Evolutionary conservation across 2,329 filamentous ascomycete species (phyloP).

Genomic region (Venturia pyrina): DNA sequence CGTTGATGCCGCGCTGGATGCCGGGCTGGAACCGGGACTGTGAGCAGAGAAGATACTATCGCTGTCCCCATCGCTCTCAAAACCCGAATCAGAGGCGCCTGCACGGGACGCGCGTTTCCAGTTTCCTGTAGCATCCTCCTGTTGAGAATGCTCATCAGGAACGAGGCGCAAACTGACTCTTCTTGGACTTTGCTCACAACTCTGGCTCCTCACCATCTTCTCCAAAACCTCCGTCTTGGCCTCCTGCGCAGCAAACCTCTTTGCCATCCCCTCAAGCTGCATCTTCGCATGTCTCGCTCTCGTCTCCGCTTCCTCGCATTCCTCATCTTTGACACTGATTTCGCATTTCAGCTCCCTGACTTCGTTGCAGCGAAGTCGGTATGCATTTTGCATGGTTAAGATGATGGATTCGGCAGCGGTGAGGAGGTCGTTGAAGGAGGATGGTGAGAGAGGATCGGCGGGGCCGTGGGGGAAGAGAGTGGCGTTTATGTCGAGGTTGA

Average conservation of each 20-base stretch:
- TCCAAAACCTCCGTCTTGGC: not conserved
- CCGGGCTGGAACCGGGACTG: not conserved
- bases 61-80: constrained; percentile 10
- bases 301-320: constrained; percentile 50
- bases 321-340: constrained; percentile 48
- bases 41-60: not conserved
- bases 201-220: not conserved
- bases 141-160: not conserved
- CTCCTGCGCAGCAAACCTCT: not conserved
- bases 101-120: not conserved
- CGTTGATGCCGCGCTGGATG: not conserved
- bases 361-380: constrained; percentile 35
- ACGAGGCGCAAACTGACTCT: not conserved
- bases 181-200: not conserved
- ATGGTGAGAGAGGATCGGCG: constrained; percentile 38
- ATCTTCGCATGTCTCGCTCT: constrained; percentile 47
- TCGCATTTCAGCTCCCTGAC: constrained; percentile 44
- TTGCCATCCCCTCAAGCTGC: constrained; percentile 51
- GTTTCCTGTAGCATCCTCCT: not conserved
- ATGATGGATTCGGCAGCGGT: constrained; percentile 47
- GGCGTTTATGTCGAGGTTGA: constrained; percentile 44
- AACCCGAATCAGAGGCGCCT: constrained; percentile 11
- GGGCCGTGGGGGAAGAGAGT: constrained; percentile 45
- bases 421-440: constrained; percentile 47
- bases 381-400: constrained; percentile 44